Percentiles rank a stretch among this genome's conserved stretches.
Conservation (phyloP, 805 yeast species). For the Pichia ethanolica region DNA sequence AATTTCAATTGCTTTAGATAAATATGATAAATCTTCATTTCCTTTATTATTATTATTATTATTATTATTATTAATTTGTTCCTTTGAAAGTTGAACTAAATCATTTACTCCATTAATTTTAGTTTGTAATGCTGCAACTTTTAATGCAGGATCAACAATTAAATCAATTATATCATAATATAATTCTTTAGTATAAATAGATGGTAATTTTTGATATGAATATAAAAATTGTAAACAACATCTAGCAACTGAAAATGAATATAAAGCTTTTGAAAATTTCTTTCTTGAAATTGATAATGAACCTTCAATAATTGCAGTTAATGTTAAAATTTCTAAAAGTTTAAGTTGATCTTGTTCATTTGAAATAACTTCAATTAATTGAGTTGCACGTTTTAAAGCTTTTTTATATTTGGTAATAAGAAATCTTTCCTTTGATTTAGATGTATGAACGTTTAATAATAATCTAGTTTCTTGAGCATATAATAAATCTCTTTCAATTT, state of each 20-base stretch:
- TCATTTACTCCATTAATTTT: conserved; percentile 32
- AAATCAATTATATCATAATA: conserved; percentile 51
- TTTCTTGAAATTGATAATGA: conserved; percentile 42
- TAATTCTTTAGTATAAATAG: conserved; percentile 29
- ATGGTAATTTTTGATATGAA: conserved; percentile 18
- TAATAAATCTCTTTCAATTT: conserved; percentile 73
- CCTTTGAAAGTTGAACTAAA: conserved; percentile 42
- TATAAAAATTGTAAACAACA: conserved; percentile 51
- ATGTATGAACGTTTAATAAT: conserved; percentile 45
- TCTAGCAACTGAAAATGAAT: conserved; percentile 52
- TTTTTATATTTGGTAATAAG: conserved; percentile 61
- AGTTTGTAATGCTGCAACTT: conserved; percentile 26
- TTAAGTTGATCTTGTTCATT: conserved; percentile 31
- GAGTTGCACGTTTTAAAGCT: conserved; percentile 40
- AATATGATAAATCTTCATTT: conserved; percentile 20
- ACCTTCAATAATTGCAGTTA: conserved; percentile 29
- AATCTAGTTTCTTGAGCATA: conserved; percentile 58
- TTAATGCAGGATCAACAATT: conserved; percentile 59
- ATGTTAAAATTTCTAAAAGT: conserved; percentile 31
- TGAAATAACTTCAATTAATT: conserved; percentile 34
- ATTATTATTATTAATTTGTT: conserved; percentile 18
- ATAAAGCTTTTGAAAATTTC: conserved; percentile 48
- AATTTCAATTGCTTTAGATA: conserved; percentile 31
- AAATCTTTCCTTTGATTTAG: conserved; percentile 41
- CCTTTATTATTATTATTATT: no score